Conservation (phyloP, 352 stramenopile species). For the Hyaloperonospora arabidopsidis region DNA sequence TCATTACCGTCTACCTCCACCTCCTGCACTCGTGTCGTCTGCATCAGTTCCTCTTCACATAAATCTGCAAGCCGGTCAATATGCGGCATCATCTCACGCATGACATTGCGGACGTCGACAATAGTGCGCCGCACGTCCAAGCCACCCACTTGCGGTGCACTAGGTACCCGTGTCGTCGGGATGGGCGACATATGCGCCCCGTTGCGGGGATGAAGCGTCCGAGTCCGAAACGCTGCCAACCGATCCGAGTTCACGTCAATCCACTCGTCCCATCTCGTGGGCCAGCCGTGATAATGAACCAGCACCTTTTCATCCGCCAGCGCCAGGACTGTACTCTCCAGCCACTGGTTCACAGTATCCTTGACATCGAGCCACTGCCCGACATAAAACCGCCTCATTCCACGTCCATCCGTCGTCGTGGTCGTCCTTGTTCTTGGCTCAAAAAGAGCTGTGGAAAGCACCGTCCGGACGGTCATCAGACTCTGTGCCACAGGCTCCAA, state of each 20-base stretch:
- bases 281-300: conserved; percentile 97
- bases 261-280: conserved; percentile 96
- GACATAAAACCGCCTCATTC: conserved; percentile 59
- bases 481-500: conserved; percentile 51
- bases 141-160: conserved; percentile 37
- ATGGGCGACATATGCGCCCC: conserved; percentile 47
- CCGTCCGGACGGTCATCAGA: conserved; percentile 44
- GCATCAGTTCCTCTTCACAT: conserved; percentile 36
- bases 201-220: conserved; percentile 66
- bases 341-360: conserved; percentile 97
- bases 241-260: conserved; percentile 90
- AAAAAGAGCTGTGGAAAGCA: conserved; percentile 35
- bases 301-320: conserved; percentile 82
- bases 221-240: conserved; percentile 92
- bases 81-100: conserved; percentile 66
- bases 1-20: not conserved
- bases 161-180: conserved; percentile 45
- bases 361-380: conserved; percentile 96
- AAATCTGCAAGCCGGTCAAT: conserved; percentile 54
- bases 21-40: not conserved
- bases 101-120: conserved; percentile 48
- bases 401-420: conserved; percentile 17
- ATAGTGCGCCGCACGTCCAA: conserved; percentile 45
- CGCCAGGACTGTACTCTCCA: conserved; percentile 94
- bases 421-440: not conserved